These are phyloP conservation scores for Trypanosoma cruzi DNA, from an alignment of 208 protist genomes.

Conservation along the genomic window DNA sequence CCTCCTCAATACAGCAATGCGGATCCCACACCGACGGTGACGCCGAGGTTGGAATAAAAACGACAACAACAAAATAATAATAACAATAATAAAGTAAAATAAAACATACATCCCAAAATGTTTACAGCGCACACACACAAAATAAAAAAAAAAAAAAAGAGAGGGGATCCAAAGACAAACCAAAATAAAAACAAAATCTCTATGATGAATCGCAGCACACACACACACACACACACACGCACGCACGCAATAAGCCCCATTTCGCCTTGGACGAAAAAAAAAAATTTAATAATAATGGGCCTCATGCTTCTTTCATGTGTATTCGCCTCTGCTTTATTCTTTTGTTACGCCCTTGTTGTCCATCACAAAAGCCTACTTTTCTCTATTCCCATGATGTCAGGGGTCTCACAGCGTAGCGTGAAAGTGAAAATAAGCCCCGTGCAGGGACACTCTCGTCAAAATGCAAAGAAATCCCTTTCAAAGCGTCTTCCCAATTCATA, in stretches of 20 bases:
- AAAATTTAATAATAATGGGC: too few species aligned
- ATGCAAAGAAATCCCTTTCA: neutral
- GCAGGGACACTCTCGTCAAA: neutral
- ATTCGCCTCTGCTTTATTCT: neutral
- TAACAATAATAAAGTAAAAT: too few species aligned
- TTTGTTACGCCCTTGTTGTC: neutral
- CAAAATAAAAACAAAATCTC: neutral
- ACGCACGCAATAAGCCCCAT: too few species aligned
- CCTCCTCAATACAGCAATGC: too few species aligned
- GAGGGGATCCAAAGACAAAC: neutral
- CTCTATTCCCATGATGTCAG: constrained; percentile 37
- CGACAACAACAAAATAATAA: neutral
- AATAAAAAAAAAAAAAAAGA: constrained; percentile 8
- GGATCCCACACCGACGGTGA: too few species aligned
- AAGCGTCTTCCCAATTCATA: constrained; percentile 5
- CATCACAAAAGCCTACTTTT: neutral
- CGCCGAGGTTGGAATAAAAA: neutral
- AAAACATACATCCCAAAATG: neutral
- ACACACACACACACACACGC: too few species aligned
- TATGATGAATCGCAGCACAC: neutral
- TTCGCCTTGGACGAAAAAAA: too few species aligned
- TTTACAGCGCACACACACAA: neutral
- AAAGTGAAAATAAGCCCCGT: neutral
- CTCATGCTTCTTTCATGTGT: neutral
- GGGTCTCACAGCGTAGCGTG: constrained; percentile 10